phyloP scores from a whole-genome alignment of 78 protist genomes.

The Paratrimastix pyriformis region DNA sequence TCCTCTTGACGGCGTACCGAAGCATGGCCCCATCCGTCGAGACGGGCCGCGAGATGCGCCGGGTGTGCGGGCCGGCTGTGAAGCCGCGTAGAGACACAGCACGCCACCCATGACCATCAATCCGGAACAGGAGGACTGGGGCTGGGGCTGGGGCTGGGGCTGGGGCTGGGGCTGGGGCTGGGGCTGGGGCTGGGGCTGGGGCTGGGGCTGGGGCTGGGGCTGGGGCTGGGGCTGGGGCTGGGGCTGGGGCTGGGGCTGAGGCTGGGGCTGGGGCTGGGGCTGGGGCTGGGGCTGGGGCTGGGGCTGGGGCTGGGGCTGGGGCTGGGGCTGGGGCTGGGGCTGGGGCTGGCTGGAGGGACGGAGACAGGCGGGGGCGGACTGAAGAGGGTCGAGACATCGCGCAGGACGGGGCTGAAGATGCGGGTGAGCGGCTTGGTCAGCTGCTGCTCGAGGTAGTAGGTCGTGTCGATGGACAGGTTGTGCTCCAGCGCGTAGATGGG shows the following conservation, averaged over 20 bases:
- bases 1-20: slow-evolving; percentile 39
- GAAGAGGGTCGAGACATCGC: slow-evolving; percentile 22
- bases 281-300: too few species aligned
- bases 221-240: too few species aligned
- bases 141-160: too few species aligned
- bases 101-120: neutral
- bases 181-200: too few species aligned
- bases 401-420: slow-evolving; percentile 80
- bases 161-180: too few species aligned
- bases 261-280: too few species aligned
- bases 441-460: slow-evolving; percentile 90
- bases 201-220: too few species aligned
- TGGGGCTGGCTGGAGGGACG: neutral
- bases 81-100: neutral
- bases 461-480: slow-evolving; percentile 84
- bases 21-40: slow-evolving; percentile 54
- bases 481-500: slow-evolving; percentile 94
- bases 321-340: neutral
- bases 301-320: neutral
- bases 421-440: slow-evolving; percentile 78
- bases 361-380: slow-evolving; percentile 24
- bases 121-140: neutral
- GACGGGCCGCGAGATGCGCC: slow-evolving; percentile 58
- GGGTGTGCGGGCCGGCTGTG: slow-evolving; percentile 84
- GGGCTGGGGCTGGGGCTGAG: too few species aligned